A percentile compares a stretch with the other conserved stretches of the same genome.
Conservation (phyloP, 2,329 filamentous ascomycete species). For the Neonectria magnoliae region DNA sequence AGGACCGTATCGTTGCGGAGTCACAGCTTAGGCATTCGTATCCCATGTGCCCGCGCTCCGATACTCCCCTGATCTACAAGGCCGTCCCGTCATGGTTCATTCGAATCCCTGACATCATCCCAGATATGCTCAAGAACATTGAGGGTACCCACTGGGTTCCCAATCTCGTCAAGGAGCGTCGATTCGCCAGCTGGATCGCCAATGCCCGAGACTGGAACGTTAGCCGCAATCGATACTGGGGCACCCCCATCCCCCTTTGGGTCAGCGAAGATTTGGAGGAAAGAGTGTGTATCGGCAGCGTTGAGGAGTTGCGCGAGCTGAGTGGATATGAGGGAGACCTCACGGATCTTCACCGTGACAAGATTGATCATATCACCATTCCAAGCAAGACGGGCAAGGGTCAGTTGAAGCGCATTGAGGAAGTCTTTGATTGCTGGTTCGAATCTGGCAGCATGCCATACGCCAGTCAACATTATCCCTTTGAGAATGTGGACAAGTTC, state of each 20-base stretch:
- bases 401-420: slow-evolving; percentile 79
- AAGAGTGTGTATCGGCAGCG: slow-evolving; percentile 84
- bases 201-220: slow-evolving; percentile 97
- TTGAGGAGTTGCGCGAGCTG: slow-evolving; percentile 83
- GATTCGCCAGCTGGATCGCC: slow-evolving; percentile 90
- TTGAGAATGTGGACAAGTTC: slow-evolving; percentile 86
- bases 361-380: slow-evolving; percentile 93
- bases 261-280: slow-evolving; percentile 90
- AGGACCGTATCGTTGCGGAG: slow-evolving; percentile 82
- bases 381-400: slow-evolving; percentile 90
- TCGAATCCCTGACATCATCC: slow-evolving; percentile 83
- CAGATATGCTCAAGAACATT: slow-evolving; percentile 90
- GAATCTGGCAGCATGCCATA: slow-evolving; percentile 98
- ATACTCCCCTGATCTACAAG: slow-evolving; percentile 91
- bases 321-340: slow-evolving; percentile 88
- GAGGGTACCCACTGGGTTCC: slow-evolving; percentile 93
- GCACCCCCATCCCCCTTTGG: slow-evolving; percentile 92
- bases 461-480: slow-evolving; percentile 89
- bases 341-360: slow-evolving; percentile 88
- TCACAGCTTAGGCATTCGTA: slow-evolving; percentile 92
- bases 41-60: slow-evolving; percentile 93
- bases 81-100: slow-evolving; percentile 97
- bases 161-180: slow-evolving; percentile 86
- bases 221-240: slow-evolving; percentile 94
- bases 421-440: slow-evolving; percentile 98